Percentiles rank a stretch among this genome's conserved stretches.
Conservation (phyloP, 1,284 basidiomycete species). For the Lentinula novae-zelandiae region DNA sequence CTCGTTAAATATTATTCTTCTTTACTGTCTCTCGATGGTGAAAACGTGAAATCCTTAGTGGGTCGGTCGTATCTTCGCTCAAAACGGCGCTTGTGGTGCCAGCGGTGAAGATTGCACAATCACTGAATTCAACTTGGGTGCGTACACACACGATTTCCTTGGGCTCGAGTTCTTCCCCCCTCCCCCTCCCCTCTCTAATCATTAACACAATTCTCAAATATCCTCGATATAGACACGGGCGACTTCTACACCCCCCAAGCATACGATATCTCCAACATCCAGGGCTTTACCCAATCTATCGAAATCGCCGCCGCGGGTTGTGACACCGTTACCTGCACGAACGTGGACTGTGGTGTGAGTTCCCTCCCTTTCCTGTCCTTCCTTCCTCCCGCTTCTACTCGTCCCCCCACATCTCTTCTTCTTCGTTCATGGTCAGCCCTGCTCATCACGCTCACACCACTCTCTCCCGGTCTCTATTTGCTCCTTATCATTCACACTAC, state of each 20-base stretch:
- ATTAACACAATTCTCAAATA: no score
- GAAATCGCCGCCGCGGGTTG: constrained; percentile 32
- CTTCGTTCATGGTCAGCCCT: no score
- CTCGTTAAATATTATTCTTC: no score
- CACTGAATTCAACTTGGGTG: constrained; percentile 34
- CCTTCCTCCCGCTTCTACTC: no score
- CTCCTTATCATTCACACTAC: neutral
- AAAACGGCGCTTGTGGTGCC: constrained; percentile 31
- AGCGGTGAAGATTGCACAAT: constrained; percentile 34
- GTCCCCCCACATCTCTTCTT: no score
- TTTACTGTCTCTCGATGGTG: no score
- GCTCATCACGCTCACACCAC: neutral
- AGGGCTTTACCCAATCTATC: constrained; percentile 38
- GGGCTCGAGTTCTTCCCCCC: neutral
- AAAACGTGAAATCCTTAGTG: constrained; percentile 22
- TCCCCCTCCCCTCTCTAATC: neutral
- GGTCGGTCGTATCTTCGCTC: constrained; percentile 36
- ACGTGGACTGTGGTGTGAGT: constrained; percentile 28
- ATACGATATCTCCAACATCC: constrained; percentile 41
- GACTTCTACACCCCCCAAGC: constrained; percentile 31
- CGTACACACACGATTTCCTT: neutral
- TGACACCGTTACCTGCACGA: constrained; percentile 35
- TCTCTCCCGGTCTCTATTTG: neutral
- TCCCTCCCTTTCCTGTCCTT: no score
- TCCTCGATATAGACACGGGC: constrained; percentile 26